Evolutionary conservation across 345 rosid genomes (phyloP).

Genomic region (Ricinus communis): DNA sequence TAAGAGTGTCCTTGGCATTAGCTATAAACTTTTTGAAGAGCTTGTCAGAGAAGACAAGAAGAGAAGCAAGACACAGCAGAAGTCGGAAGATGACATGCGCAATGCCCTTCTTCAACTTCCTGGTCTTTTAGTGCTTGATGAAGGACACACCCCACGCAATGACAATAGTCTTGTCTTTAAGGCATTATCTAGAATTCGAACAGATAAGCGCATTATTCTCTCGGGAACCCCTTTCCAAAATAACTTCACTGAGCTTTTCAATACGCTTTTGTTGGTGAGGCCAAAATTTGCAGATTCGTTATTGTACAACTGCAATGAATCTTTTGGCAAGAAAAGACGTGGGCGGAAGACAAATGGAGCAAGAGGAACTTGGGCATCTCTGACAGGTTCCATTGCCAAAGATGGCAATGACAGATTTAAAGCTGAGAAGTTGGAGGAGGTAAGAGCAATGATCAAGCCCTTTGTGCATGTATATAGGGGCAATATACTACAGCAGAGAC

Average conservation of each 20-base stretch:
- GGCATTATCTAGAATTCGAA: slow-evolving; percentile 48
- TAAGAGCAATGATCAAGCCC: slow-evolving; percentile 45
- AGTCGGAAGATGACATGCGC: slow-evolving; percentile 29
- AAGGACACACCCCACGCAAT: slow-evolving; percentile 82
- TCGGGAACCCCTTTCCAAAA: slow-evolving; percentile 91
- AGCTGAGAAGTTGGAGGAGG: slow-evolving; percentile 22
- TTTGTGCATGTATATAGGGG: slow-evolving; percentile 80
- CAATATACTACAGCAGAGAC: slow-evolving; percentile 46
- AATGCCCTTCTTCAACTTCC: slow-evolving; percentile 47
- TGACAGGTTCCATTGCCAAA: slow-evolving; percentile 36
- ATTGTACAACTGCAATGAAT: not conserved
- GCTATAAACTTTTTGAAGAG: slow-evolving; percentile 57
- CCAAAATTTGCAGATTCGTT: slow-evolving; percentile 37
- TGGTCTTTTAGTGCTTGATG: slow-evolving; percentile 63
- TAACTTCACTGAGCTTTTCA: slow-evolving; percentile 64
- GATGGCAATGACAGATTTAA: slow-evolving; percentile 12
- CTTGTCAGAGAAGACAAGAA: slow-evolving; percentile 45
- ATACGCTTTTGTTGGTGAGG: slow-evolving; percentile 50
- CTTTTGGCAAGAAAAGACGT: not conserved
- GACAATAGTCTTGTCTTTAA: slow-evolving; percentile 52
- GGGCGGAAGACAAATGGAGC: slow-evolving; percentile 18
- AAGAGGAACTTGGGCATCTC: slow-evolving; percentile 33
- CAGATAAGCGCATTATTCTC: slow-evolving; percentile 61
- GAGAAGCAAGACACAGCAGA: slow-evolving; percentile 1
- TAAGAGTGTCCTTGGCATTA: slow-evolving; percentile 57